Conservation (phyloP, 257 asterid genomes). For the Capsicum chinense region DNA sequence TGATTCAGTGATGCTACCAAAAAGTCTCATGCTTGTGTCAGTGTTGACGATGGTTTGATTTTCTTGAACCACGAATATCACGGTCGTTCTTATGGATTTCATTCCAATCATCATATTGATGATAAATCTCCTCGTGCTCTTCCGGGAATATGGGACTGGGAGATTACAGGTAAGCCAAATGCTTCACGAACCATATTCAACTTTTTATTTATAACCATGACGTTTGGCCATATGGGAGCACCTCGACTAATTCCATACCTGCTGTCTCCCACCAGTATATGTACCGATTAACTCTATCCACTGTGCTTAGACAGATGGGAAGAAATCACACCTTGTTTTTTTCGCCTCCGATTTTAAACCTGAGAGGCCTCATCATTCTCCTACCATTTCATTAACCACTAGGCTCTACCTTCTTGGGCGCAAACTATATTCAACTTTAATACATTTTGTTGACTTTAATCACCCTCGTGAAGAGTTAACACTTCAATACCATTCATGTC, state of each 20-base stretch:
- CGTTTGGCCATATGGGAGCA: too few species aligned
- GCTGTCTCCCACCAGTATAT: not conserved
- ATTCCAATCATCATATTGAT: not conserved
- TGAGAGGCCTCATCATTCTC: not conserved
- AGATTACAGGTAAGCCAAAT: not conserved
- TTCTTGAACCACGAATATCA: not conserved
- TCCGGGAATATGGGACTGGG: not conserved
- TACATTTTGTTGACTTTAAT: not conserved
- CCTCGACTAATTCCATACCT: not conserved
- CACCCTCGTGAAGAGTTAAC: not conserved
- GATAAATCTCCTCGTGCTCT: not conserved
- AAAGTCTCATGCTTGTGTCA: not conserved
- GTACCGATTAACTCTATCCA: not conserved
- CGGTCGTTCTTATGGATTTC: not conserved
- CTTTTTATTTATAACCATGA: not conserved
- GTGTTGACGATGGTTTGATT: not conserved
- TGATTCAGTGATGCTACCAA: not conserved
- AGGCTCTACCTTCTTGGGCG: not conserved
- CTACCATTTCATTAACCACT: not conserved
- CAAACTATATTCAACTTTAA: not conserved
- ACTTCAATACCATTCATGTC: not conserved
- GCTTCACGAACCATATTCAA: not conserved
- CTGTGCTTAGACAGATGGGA: not conserved
- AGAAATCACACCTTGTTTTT: not conserved
- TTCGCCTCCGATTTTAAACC: not conserved